A percentile compares a stretch with the other conserved stretches of the same genome.
These are phyloP conservation scores for Pestalotiopsis sp. DNA, from an alignment of 2,329 filamentous ascomycete species.

Conservation along the genomic window DNA sequence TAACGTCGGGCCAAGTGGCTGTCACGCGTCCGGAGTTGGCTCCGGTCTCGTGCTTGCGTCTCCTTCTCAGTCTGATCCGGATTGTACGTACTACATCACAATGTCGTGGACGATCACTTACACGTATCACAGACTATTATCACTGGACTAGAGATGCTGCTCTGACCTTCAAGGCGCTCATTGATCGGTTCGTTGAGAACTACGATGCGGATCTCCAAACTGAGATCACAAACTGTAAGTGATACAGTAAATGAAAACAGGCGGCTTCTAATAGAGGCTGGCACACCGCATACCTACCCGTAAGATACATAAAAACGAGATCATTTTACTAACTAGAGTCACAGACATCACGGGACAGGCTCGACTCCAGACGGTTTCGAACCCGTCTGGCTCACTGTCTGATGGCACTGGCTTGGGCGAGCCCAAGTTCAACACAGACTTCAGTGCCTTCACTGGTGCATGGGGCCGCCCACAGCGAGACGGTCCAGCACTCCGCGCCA, in stretches of 20 bases:
- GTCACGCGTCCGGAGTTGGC: conserved; percentile 47
- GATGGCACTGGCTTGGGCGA: conserved; percentile 65
- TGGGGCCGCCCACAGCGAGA: conserved; percentile 84
- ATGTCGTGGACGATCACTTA: not conserved
- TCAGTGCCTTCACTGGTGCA: conserved; percentile 62
- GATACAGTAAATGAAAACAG: too few relatives aligned
- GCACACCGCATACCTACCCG: not conserved
- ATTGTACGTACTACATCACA: conserved; percentile 48
- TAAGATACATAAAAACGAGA: not conserved
- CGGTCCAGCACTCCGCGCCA: conserved; percentile 76
- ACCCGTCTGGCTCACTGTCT: conserved; percentile 65
- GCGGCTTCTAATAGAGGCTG: not conserved
- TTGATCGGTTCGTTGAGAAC: conserved; percentile 64
- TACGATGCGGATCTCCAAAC: conserved; percentile 62
- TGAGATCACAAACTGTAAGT: conserved; percentile 61
- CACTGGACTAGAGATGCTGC: conserved; percentile 80
- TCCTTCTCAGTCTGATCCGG: conserved; percentile 54
- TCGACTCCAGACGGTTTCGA: conserved; percentile 65
- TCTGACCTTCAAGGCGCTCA: conserved; percentile 68
- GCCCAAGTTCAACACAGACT: conserved; percentile 71
- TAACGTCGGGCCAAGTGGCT: conserved; percentile 61
- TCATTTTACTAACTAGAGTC: not conserved
- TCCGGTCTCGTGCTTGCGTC: conserved; percentile 60
- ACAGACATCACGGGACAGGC: conserved; percentile 66
- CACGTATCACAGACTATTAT: conserved; percentile 62